Percentiles rank a stretch among this genome's conserved stretches.
Evolutionary conservation across 768 basidiomycete species (phyloP).

Genomic region (Boletus fagicola): DNA sequence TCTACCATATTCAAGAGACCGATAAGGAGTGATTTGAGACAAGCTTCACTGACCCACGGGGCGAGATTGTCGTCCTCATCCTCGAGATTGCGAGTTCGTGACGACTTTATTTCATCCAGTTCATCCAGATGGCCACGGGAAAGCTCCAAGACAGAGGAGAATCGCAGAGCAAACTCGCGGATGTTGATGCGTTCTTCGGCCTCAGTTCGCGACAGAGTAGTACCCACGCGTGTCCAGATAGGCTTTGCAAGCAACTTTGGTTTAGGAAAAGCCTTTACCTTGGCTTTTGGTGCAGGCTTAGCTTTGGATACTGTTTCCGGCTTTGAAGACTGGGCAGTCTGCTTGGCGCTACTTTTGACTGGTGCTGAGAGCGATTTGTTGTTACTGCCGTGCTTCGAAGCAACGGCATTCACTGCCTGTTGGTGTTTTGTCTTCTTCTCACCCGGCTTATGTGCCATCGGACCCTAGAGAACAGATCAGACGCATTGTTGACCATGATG

Average conservation of each 20-base stretch:
- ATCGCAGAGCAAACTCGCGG: conserved; percentile 72
- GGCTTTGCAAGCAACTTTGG: conserved; percentile 43
- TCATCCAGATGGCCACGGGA: conserved; percentile 58
- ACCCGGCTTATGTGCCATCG: conserved; percentile 26
- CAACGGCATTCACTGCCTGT: not conserved
- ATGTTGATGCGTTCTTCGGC: conserved; percentile 65
- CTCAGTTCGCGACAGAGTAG: conserved; percentile 42
- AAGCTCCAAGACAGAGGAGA: conserved; percentile 50
- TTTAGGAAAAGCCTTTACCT: conserved; percentile 28
- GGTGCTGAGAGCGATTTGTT: conserved; percentile 12
- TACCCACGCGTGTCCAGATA: conserved; percentile 52
- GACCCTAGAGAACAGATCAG: conserved; percentile 24
- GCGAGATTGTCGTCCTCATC: conserved; percentile 39
- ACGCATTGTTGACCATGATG: not conserved
- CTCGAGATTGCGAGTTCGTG: conserved; percentile 32
- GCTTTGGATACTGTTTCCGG: conserved; percentile 16
- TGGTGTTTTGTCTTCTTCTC: conserved; percentile 20
- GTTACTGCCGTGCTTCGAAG: conserved; percentile 3
- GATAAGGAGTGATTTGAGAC: conserved; percentile 60
- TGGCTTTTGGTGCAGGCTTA: conserved; percentile 21
- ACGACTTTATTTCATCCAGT: conserved; percentile 52
- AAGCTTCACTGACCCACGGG: conserved; percentile 65
- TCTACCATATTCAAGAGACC: conserved; percentile 56
- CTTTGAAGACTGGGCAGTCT: conserved; percentile 8
- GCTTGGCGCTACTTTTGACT: conserved; percentile 8